Percentiles rank a stretch among this genome's conserved stretches.
Conservation (phyloP, 495 filamentous ascomycete genomes). For the Daldinia loculata region DNA sequence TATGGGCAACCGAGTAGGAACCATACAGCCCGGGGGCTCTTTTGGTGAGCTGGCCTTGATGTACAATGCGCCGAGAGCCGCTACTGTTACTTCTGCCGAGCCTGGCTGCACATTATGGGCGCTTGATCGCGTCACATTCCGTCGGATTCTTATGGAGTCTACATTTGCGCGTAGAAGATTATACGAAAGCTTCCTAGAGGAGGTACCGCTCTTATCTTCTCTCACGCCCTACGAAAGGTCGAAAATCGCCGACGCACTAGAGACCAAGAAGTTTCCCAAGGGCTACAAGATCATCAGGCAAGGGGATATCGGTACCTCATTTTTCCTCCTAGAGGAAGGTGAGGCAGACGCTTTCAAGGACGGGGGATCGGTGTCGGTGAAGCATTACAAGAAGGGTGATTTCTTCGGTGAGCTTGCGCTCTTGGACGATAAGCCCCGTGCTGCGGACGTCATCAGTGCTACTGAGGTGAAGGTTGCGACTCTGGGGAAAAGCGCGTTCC, state of each 20-base stretch:
- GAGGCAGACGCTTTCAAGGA: conserved; percentile 86
- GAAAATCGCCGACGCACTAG: conserved; percentile 96
- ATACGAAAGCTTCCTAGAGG: conserved; percentile 98
- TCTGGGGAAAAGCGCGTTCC: conserved; percentile 92
- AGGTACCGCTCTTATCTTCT: conserved; percentile 85
- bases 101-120: conserved; percentile 86
- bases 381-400: conserved; percentile 86
- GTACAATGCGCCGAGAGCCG: conserved; percentile 98
- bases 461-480: conserved; percentile 94
- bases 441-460: conserved; percentile 84
- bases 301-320: conserved; percentile 90
- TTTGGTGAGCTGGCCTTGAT: conserved; percentile 97
- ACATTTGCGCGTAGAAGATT: conserved; percentile 94
- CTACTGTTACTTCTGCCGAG: conserved; percentile 88
- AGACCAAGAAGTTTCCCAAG: conserved; percentile 85
- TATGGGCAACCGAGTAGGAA: conserved; percentile 83
- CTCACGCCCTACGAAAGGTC: conserved; percentile 90
- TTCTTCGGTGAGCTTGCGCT: conserved; percentile 97
- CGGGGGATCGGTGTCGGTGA: conserved; percentile 70
- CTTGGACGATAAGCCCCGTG: conserved; percentile 90
- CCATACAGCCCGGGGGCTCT: conserved; percentile 87
- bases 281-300: conserved; percentile 86
- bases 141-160: conserved; percentile 97
- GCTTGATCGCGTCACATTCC: conserved; percentile 94
- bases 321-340: conserved; percentile 90